Evolutionary conservation across 192 early-diverging fungal species (phyloP), one percentile per base, ranked within the genome.

Genomic region (Blastocladiella britannica): DNA sequence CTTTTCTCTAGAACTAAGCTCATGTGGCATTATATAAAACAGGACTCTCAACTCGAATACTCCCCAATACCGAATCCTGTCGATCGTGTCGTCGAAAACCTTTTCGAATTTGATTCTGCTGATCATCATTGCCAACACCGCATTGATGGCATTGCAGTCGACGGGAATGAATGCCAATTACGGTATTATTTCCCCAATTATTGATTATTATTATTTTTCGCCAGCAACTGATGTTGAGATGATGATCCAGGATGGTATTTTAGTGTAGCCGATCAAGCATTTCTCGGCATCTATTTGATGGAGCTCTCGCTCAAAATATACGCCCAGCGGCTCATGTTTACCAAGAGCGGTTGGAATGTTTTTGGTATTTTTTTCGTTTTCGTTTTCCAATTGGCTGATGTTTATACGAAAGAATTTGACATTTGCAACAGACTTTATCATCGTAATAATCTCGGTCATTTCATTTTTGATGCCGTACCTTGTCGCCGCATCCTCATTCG

Each of bases 381-480:
- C 1, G 1, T 18, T 6, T 15, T 4, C 31, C 31, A 6, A 1
- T 1, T 1, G 31, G 31, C 31, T 7, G 0, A 18, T 18, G 18
- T 43, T 43, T 5, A 18, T 18, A 18, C 9, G 30, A 9, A 7
- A 5, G 9, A 15, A 18, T 15, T 43, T 18, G 9, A 43, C 18
- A 7, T 43, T 5, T 31, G 4, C 18, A 18, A 18, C 1, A 43
- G 31, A 43, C 5, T 57, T 57, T 31, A 5, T 57, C 51, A 57
- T 57, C 28, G 56, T 57, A 4, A 25, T 57, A 5, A 27, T 28
- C 15, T 47, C 31, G 31, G 28, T 57, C 18, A 4, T 57, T n/a
- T 47, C 56, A 5, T 57, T 31, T 25, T 28, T 57, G 15, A 25
- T 57, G 51, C 56, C 56, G 25, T 31, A 57, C 31, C 31, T n/a